Conservation (phyloP, 768 basidiomycete species). For the Xerocomellus dryophilus region DNA sequence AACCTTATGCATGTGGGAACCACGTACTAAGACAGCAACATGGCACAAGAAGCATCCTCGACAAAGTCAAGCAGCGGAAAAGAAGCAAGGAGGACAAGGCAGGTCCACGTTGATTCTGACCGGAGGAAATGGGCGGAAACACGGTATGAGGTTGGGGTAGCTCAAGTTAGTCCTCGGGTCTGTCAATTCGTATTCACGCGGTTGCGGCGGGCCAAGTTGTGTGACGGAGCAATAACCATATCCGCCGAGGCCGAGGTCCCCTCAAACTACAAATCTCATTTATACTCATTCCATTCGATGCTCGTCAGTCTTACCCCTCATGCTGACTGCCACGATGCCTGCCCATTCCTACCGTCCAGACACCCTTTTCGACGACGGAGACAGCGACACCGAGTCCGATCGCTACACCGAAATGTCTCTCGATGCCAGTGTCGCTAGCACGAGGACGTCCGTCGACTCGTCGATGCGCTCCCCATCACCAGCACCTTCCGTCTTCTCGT, state of each 20-base stretch:
- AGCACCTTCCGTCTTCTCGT: slow-evolving; percentile 62
- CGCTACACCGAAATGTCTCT: slow-evolving; percentile 43
- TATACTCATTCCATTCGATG: slow-evolving; percentile 18
- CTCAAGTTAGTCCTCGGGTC: slow-evolving; percentile 23
- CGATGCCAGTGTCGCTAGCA: slow-evolving; percentile 41
- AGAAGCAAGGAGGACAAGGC: slow-evolving; percentile 4
- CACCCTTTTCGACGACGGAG: slow-evolving; percentile 38
- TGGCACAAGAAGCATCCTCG: slow-evolving; percentile 2
- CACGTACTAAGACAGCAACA: slow-evolving; percentile 12
- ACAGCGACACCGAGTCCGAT: slow-evolving; percentile 46
- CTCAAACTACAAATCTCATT: slow-evolving; percentile 20
- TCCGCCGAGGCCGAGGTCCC: slow-evolving; percentile 34
- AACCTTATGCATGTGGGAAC: slow-evolving; percentile 9
- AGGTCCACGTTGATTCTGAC: not conserved
- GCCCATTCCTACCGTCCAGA: slow-evolving; percentile 5
- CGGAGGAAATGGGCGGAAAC: not conserved
- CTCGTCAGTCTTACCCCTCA: not conserved
- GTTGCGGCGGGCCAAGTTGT: slow-evolving; percentile 23
- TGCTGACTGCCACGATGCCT: slow-evolving; percentile 17
- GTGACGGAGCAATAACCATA: slow-evolving; percentile 32
- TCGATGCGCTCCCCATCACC: slow-evolving; percentile 69
- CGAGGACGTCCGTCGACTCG: slow-evolving; percentile 54
- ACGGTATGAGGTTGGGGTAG: not conserved
- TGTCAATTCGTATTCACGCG: slow-evolving; percentile 26
- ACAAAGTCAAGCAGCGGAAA: not conserved